Evolutionary conservation across 2,329 filamentous ascomycete genomes (phyloP).

Genomic region (Cordyceps tenuipes): DNA sequence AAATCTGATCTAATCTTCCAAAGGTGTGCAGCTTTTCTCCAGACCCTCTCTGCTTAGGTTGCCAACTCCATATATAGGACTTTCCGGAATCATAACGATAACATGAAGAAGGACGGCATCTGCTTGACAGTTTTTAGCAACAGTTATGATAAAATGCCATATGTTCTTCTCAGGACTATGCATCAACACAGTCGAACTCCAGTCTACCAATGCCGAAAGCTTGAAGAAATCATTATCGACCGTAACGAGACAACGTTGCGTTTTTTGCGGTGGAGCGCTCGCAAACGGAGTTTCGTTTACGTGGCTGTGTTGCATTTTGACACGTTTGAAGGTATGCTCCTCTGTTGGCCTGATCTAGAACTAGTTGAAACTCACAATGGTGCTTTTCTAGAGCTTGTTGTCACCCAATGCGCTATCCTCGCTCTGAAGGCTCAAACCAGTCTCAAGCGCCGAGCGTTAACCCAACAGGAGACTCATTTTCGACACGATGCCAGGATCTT

Average conservation of each 20-base stretch:
- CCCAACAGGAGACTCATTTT: not conserved
- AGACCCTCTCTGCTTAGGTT: not conserved
- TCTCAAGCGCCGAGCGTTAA: not conserved
- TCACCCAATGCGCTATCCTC: constrained; percentile 8
- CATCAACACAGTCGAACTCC: constrained; percentile 21
- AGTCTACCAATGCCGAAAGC: constrained; percentile 42
- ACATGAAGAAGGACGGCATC: constrained; percentile 47
- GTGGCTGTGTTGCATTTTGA: constrained; percentile 6
- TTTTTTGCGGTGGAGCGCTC: not conserved
- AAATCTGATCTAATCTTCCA: constrained; percentile 46
- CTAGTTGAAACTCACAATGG: not conserved
- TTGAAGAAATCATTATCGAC: constrained; percentile 20
- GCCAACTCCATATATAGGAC: constrained; percentile 25
- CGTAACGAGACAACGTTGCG: constrained; percentile 4
- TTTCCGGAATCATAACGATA: constrained; percentile 43
- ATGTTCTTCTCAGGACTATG: constrained; percentile 38
- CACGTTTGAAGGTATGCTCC: constrained; percentile 4
- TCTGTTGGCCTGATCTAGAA: not conserved
- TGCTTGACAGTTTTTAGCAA: constrained; percentile 46
- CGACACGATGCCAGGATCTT: not conserved
- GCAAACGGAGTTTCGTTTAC: not conserved
- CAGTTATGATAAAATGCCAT: constrained; percentile 34
- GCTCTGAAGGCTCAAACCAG: constrained; percentile 6
- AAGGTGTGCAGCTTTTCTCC: constrained; percentile 30
- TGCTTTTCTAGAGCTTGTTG: constrained; percentile 1